Evolutionary conservation across 768 basidiomycete species (phyloP).

Genomic region (Pilatotrama ljubarskyi): DNA sequence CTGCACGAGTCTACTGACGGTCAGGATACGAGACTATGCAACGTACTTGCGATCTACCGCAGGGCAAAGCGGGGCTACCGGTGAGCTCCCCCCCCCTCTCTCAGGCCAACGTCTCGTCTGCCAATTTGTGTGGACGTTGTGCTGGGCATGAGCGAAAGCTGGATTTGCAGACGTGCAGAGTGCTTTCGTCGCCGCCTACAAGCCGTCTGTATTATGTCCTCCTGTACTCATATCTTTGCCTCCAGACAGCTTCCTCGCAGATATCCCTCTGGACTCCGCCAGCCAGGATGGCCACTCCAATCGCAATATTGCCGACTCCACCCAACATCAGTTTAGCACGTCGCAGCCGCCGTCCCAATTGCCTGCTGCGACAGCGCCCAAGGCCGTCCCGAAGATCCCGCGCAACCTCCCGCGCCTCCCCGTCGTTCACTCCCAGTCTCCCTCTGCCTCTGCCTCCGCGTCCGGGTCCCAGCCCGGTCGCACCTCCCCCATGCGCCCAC

Average conservation of each 20-base stretch:
- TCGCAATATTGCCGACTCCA: no score
- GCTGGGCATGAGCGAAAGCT: no score
- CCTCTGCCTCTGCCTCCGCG: background rate
- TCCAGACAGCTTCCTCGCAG: slow-evolving; percentile 1
- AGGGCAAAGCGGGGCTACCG: slow-evolving; percentile 16
- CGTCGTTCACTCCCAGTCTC: background rate
- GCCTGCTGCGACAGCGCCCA: background rate
- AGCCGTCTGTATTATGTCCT: no score
- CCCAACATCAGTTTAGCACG: background rate
- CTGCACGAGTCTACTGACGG: slow-evolving; percentile 10
- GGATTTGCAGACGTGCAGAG: no score
- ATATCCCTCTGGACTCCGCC: background rate
- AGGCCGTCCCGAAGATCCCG: background rate
- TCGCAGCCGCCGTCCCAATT: background rate
- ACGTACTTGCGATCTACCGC: slow-evolving; percentile 12
- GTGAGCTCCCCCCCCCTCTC: no score
- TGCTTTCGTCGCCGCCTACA: no score
- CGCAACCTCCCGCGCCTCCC: background rate
- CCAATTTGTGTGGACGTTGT: no score
- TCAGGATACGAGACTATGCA: slow-evolving; percentile 13
- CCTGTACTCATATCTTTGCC: background rate
- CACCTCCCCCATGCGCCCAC: background rate
- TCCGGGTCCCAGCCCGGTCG: background rate
- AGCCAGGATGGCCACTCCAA: no score
- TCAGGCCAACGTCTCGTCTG: no score